These are phyloP conservation scores for Bacterosira constricta DNA, from an alignment of 108 stramenopile species.

Conservation along the genomic window DNA sequence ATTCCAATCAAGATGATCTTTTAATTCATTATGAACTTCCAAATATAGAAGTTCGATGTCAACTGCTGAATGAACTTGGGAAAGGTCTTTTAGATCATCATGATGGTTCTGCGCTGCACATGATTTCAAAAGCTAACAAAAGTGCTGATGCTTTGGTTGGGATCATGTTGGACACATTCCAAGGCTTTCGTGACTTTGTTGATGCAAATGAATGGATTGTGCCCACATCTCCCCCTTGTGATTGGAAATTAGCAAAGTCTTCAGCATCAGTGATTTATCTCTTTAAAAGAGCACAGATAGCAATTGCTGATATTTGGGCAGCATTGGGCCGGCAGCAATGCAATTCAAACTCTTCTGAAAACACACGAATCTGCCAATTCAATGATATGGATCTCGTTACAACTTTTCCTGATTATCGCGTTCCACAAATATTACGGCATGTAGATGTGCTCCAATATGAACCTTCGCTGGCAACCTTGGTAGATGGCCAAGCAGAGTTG, in stretches of 20 bases:
- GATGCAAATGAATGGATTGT: conserved; percentile 6
- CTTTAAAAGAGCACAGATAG: conserved; percentile 93
- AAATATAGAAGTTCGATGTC: conserved; percentile 60
- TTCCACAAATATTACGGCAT: conserved; percentile 89
- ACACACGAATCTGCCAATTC: conserved; percentile 47
- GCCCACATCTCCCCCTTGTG: not conserved
- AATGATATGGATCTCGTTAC: conserved; percentile 67
- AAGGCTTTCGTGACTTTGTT: conserved; percentile 86
- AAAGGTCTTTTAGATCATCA: conserved; percentile 52
- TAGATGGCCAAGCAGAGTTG: conserved; percentile 68
- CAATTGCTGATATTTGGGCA: conserved; percentile 87
- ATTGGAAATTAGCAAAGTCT: conserved; percentile 30
- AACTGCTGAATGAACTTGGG: conserved; percentile 80
- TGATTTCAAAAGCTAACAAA: conserved; percentile 61
- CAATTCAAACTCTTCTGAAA: not conserved
- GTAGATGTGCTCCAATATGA: conserved; percentile 69
- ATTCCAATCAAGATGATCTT: conserved; percentile 4
- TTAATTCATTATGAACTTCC: conserved; percentile 45
- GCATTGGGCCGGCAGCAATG: conserved; percentile 50
- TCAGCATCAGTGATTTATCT: conserved; percentile 56
- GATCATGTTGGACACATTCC: conserved; percentile 64
- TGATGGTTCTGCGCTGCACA: conserved; percentile 59
- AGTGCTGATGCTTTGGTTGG: conserved; percentile 66
- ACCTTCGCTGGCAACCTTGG: conserved; percentile 46
- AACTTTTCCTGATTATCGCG: conserved; percentile 94